Percentiles rank a stretch among this genome's conserved stretches.
Evolutionary conservation across 768 basidiomycete species (phyloP).

Genomic region (Asterophora parasitica): DNA sequence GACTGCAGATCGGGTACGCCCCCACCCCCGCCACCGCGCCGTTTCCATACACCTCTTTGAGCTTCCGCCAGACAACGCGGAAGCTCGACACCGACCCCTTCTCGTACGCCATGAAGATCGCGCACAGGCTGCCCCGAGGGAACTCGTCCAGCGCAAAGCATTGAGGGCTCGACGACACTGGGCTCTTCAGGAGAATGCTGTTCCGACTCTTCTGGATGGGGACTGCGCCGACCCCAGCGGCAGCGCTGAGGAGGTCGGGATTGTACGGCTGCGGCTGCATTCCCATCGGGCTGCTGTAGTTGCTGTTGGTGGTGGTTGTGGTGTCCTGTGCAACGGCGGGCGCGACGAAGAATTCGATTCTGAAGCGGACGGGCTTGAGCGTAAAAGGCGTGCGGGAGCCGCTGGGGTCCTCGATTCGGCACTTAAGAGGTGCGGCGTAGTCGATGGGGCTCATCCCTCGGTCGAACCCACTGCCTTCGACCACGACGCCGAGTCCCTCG

Average conservation of each 20-base stretch:
- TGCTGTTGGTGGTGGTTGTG: no score
- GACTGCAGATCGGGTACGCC: constrained; percentile 32
- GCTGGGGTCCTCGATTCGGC: constrained; percentile 49
- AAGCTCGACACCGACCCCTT: constrained; percentile 90
- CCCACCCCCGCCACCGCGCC: constrained; percentile 25
- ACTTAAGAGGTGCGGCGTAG: constrained; percentile 30
- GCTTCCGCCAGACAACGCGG: constrained; percentile 64
- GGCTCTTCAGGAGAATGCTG: constrained; percentile 19
- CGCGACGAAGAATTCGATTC: constrained; percentile 62
- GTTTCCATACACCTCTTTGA: constrained; percentile 64
- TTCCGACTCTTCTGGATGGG: constrained; percentile 21
- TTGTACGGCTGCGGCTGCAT: constrained; percentile 5
- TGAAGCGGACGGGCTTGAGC: constrained; percentile 78
- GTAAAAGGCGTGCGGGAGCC: constrained; percentile 36
- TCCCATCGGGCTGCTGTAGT: not conserved
- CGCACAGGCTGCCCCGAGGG: constrained; percentile 44
- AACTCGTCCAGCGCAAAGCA: constrained; percentile 14
- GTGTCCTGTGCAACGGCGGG: constrained; percentile 18
- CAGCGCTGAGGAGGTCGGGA: constrained; percentile 10
- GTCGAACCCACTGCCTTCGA: constrained; percentile 31
- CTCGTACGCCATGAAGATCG: constrained; percentile 78
- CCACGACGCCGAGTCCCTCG: constrained; percentile 56
- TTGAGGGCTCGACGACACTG: constrained; percentile 15
- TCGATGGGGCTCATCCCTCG: constrained; percentile 20
- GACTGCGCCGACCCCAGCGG: constrained; percentile 6